These are phyloP conservation scores for Exophiala calicioides DNA, from an alignment of 2,329 filamentous ascomycete genomes.

Conservation along the genomic window DNA sequence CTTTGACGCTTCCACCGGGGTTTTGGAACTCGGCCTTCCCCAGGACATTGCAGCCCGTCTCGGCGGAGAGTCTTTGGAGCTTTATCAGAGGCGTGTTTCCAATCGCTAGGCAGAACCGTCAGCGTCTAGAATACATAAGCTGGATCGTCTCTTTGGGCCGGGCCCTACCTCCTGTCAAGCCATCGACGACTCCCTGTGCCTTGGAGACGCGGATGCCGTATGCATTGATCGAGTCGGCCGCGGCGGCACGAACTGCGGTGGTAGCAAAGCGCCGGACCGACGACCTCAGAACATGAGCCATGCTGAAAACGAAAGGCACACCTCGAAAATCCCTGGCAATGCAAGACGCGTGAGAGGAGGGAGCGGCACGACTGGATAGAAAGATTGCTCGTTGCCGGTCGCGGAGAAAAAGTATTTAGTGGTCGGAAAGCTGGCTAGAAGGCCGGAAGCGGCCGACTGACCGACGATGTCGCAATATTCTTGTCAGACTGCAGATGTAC, in stretches of 20 bases:
- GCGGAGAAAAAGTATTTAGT: too few species aligned
- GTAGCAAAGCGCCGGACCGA: conserved; percentile 63
- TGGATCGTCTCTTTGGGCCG: background rate
- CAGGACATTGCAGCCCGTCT: conserved; percentile 90
- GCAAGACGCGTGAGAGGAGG: too few species aligned
- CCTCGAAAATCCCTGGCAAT: too few species aligned
- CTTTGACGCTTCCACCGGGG: conserved; percentile 93
- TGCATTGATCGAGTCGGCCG: conserved; percentile 40
- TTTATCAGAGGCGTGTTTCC: conserved; percentile 95
- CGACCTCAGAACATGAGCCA: conserved; percentile 25
- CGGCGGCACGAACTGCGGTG: conserved; percentile 58
- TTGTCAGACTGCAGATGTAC: too few species aligned
- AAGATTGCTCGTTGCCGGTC: too few species aligned
- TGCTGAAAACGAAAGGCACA: conserved; percentile 5
- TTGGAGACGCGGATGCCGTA: conserved; percentile 73
- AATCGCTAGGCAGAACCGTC: conserved; percentile 67
- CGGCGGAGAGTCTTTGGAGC: conserved; percentile 80
- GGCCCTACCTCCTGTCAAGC: conserved; percentile 74
- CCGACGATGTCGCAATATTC: too few species aligned
- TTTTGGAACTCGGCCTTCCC: conserved; percentile 99
- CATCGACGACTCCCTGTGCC: conserved; percentile 75
- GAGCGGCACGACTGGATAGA: too few species aligned
- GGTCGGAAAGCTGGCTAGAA: too few species aligned
- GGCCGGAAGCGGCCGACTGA: too few species aligned
- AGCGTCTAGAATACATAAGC: background rate